These are phyloP conservation scores for Komagataella mondaviorum DNA, from an alignment of 805 yeast genomes.

Conservation along the genomic window DNA sequence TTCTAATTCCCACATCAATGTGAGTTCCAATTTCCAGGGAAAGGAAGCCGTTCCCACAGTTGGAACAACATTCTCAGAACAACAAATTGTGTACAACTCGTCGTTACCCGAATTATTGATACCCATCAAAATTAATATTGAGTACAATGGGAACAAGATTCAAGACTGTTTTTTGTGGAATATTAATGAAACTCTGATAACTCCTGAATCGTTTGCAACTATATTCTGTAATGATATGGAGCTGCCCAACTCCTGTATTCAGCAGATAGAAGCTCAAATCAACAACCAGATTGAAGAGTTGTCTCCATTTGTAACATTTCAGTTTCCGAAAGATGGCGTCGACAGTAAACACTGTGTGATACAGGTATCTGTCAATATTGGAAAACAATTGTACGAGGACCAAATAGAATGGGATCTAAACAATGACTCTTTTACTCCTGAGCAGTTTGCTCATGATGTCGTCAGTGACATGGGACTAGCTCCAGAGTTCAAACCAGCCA, in stretches of 20 bases:
- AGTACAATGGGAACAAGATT: slow-evolving; percentile 37
- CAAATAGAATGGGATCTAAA: slow-evolving; percentile 87
- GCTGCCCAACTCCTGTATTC: slow-evolving; percentile 51
- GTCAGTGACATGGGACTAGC: slow-evolving; percentile 77
- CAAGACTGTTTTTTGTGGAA: slow-evolving; percentile 71
- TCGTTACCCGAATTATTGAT: slow-evolving; percentile 31
- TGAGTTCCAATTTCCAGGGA: slow-evolving; percentile 19
- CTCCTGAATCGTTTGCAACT: slow-evolving; percentile 65
- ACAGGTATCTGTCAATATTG: slow-evolving; percentile 69
- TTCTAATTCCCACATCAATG: slow-evolving; percentile 7
- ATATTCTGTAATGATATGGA: slow-evolving; percentile 77
- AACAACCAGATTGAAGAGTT: slow-evolving; percentile 73
- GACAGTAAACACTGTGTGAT: slow-evolving; percentile 59
- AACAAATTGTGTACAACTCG: slow-evolving; percentile 19
- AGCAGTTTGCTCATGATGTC: slow-evolving; percentile 66
- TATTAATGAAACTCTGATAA: slow-evolving; percentile 43
- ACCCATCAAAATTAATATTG: slow-evolving; percentile 56
- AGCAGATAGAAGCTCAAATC: slow-evolving; percentile 55
- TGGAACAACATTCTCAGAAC: slow-evolving; percentile 17
- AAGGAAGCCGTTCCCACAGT: slow-evolving; percentile 26
- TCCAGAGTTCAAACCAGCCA: slow-evolving; percentile 81
- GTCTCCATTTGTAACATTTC: slow-evolving; percentile 45
- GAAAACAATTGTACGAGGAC: slow-evolving; percentile 78
- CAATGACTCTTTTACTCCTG: slow-evolving; percentile 51
- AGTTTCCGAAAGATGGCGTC: slow-evolving; percentile 41